Conservation (phyloP, 1,284 basidiomycete genomes). For the Trichosporon sp. region DNA sequence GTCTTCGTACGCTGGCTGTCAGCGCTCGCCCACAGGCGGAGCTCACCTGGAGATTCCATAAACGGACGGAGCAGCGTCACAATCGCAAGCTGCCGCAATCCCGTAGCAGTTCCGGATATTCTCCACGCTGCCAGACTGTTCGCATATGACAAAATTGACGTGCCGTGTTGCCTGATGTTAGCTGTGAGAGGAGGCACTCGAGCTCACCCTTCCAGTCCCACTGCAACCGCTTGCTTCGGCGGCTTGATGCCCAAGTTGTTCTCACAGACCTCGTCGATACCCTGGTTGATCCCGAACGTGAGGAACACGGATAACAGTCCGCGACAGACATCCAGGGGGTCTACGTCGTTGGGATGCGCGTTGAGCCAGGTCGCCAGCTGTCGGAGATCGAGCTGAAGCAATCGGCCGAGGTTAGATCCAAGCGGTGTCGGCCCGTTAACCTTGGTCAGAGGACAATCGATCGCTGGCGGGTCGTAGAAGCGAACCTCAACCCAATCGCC, state of each 20-base stretch:
- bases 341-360: slow-evolving; percentile 25
- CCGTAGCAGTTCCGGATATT: slow-evolving; percentile 68
- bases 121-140: slow-evolving; percentile 62
- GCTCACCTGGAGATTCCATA: slow-evolving; percentile 66
- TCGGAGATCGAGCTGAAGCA: slow-evolving; percentile 41
- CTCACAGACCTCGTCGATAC: slow-evolving; percentile 69
- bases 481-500: slow-evolving; percentile 71
- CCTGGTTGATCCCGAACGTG: slow-evolving; percentile 60
- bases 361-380: slow-evolving; percentile 36
- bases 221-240: slow-evolving; percentile 56
- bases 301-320: slow-evolving; percentile 57
- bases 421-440: slow-evolving; percentile 25
- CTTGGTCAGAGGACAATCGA: slow-evolving; percentile 26
- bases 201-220: slow-evolving; percentile 63
- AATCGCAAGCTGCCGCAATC: slow-evolving; percentile 69
- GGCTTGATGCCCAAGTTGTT: slow-evolving; percentile 45
- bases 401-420: slow-evolving; percentile 30
- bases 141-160: slow-evolving; percentile 10
- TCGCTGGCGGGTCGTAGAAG: slow-evolving; percentile 42
- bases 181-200: neutral
- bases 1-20: slow-evolving; percentile 64
- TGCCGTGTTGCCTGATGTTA: slow-evolving; percentile 20
- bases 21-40: neutral
- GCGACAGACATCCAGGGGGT: slow-evolving; percentile 39
- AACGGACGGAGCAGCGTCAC: slow-evolving; percentile 70